These are phyloP conservation scores for Fusarium humuli DNA, from an alignment of 2,329 filamentous ascomycete genomes.

Conservation along the genomic window DNA sequence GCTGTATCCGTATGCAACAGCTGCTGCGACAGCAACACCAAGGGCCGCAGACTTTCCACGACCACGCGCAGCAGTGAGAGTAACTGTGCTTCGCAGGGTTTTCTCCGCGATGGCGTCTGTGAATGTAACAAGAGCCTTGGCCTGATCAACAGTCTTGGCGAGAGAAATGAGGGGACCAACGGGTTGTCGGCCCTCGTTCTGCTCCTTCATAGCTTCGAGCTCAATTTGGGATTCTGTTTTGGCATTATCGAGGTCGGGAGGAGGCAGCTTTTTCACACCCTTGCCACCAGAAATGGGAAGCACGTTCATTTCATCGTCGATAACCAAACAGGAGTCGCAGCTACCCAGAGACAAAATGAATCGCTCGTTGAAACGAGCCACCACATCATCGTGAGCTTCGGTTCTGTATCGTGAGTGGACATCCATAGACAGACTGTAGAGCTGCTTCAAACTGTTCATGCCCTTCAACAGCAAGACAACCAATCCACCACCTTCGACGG, in stretches of 20 bases:
- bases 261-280: slow-evolving; percentile 83
- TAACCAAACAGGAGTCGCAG: slow-evolving; percentile 92
- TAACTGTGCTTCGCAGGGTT: slow-evolving; percentile 91
- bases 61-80: slow-evolving; percentile 91
- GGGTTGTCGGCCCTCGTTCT: slow-evolving; percentile 84
- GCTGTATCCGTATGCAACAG: slow-evolving; percentile 95
- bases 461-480: slow-evolving; percentile 93
- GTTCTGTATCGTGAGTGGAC: slow-evolving; percentile 96
- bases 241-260: slow-evolving; percentile 78
- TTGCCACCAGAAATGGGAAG: slow-evolving; percentile 96
- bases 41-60: slow-evolving; percentile 97
- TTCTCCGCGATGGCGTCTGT: slow-evolving; percentile 97
- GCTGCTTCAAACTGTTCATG: slow-evolving; percentile 96
- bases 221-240: slow-evolving; percentile 79
- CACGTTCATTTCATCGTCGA: slow-evolving; percentile 98
- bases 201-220: slow-evolving; percentile 87
- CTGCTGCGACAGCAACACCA: slow-evolving; percentile 92
- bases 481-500: slow-evolving; percentile 93
- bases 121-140: slow-evolving; percentile 95
- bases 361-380: slow-evolving; percentile 96
- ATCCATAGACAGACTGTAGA: slow-evolving; percentile 98
- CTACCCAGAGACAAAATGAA: slow-evolving; percentile 96
- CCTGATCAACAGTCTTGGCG: slow-evolving; percentile 92
- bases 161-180: slow-evolving; percentile 86
- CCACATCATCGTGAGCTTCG: slow-evolving; percentile 94